Evolutionary conservation across 2,329 filamentous ascomycete genomes (phyloP).

Genomic region (Colletotrichum lindemuthianum): DNA sequence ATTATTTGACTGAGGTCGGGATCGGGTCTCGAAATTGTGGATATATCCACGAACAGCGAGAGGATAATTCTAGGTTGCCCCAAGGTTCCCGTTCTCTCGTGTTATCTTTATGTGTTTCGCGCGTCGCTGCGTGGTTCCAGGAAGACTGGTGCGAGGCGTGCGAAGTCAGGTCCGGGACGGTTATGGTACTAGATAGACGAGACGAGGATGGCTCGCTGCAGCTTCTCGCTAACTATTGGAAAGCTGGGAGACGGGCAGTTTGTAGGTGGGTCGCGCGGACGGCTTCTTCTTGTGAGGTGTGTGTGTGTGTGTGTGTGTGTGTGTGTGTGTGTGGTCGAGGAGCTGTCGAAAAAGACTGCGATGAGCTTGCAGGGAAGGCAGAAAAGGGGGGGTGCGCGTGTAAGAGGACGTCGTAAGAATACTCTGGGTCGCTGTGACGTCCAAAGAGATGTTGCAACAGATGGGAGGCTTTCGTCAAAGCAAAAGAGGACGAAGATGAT

Average conservation of each 20-base stretch:
- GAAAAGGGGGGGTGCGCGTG: constrained; percentile 25
- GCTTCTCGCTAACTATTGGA: constrained; percentile 20
- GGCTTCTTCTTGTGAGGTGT: constrained; percentile 6
- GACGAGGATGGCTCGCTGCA: constrained; percentile 33
- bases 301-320: constrained; percentile 21
- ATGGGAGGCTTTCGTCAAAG: no score
- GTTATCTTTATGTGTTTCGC: constrained; percentile 11
- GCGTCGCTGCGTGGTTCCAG: constrained; percentile 12
- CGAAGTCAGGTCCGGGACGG: not conserved
- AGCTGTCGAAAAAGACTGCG: constrained; percentile 24
- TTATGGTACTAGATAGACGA: not conserved
- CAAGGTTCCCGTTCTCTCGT: constrained; percentile 1
- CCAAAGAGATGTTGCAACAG: no score
- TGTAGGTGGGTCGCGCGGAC: constrained; percentile 26
- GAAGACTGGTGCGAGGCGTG: constrained; percentile 9
- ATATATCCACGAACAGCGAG: not conserved
- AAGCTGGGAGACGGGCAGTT: constrained; percentile 25
- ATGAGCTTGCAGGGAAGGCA: constrained; percentile 26
- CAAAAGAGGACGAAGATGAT: not conserved
- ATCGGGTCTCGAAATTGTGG: constrained; percentile 34
- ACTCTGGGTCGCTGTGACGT: no score
- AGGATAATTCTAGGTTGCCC: constrained; percentile 1
- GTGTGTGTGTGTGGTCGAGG: constrained; percentile 14
- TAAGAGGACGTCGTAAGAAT: constrained; percentile 1
- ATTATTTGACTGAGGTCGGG: constrained; percentile 29